These are phyloP conservation scores for Suillus subluteus DNA, from an alignment of 768 basidiomycete species.

Conservation along the genomic window DNA sequence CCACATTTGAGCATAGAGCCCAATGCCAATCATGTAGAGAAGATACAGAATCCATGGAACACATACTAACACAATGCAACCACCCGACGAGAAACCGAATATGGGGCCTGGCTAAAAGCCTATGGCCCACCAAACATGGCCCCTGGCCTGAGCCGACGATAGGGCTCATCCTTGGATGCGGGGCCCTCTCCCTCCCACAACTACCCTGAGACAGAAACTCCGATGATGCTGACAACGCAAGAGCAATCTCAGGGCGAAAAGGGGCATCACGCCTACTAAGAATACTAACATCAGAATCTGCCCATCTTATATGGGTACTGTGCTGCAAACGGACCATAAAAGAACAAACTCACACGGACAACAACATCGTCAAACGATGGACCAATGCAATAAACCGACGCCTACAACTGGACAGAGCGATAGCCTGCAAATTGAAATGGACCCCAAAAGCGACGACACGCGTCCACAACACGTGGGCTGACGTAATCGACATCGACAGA, in stretches of 20 bases:
- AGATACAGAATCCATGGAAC: constrained; percentile 18
- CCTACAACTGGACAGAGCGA: neutral
- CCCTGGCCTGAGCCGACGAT: constrained; percentile 16
- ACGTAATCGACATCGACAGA: no score
- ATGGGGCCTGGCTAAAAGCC: constrained; percentile 26
- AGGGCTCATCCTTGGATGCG: constrained; percentile 26
- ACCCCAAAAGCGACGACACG: neutral
- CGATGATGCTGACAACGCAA: no score
- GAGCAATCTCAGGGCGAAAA: neutral
- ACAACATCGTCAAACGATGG: neutral
- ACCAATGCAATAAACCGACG: neutral
- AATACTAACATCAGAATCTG: neutral
- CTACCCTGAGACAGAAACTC: fast-evolving
- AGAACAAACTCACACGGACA: neutral
- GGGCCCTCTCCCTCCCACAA: neutral
- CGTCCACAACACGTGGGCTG: no score
- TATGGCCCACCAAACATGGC: constrained; percentile 22
- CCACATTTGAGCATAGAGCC: constrained; percentile 13
- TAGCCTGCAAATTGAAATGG: neutral
- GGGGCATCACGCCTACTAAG: neutral
- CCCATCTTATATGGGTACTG: neutral
- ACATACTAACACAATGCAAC: constrained; percentile 27
- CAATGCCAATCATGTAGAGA: constrained; percentile 20
- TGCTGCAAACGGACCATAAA: neutral
- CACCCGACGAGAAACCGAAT: constrained; percentile 22